Conservation (phyloP, 768 basidiomycete species). For the Tylopilus plumbeoviolaceoides region DNA sequence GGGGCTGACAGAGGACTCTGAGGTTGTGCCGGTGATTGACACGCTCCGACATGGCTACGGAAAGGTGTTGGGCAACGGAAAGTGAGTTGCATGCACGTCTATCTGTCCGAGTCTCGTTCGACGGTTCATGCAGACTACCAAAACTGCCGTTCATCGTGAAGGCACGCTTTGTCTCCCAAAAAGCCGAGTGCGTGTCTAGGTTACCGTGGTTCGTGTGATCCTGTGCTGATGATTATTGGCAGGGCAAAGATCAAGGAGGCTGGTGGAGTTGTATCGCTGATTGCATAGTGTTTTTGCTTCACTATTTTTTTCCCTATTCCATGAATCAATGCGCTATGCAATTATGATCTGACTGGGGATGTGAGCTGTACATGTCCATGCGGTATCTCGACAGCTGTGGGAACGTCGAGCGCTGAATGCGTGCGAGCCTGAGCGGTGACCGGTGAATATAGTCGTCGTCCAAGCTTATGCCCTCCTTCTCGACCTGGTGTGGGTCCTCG, state of each 20-base stretch:
- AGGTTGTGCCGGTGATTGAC: conserved; percentile 94
- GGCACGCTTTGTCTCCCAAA: conserved; percentile 89
- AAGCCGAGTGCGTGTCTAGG: conserved; percentile 61
- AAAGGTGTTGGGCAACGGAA: conserved; percentile 94
- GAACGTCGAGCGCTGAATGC: not conserved
- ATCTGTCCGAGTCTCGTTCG: not conserved
- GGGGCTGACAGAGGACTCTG: conserved; percentile 65
- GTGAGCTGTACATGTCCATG: not conserved
- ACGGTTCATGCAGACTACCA: conserved; percentile 54
- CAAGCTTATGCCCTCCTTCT: conserved; percentile 27
- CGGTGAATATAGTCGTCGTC: conserved; percentile 1
- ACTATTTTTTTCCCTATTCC: not conserved
- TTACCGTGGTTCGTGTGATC: conserved; percentile 13
- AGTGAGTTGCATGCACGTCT: conserved; percentile 42
- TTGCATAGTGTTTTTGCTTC: conserved; percentile 56
- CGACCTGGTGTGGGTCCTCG: conserved; percentile 37
- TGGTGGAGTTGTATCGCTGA: conserved; percentile 88
- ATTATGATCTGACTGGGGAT: not conserved
- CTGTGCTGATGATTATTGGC: conserved; percentile 12
- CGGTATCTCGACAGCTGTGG: not conserved
- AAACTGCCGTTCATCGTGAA: conserved; percentile 96
- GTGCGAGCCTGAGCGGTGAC: not conserved
- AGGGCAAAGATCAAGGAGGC: conserved; percentile 86
- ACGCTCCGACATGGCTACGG: conserved; percentile 78
- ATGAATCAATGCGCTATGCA: not conserved